Evolutionary conservation across 805 yeast species (phyloP).

Genomic region (Starmerella bacillaris): DNA sequence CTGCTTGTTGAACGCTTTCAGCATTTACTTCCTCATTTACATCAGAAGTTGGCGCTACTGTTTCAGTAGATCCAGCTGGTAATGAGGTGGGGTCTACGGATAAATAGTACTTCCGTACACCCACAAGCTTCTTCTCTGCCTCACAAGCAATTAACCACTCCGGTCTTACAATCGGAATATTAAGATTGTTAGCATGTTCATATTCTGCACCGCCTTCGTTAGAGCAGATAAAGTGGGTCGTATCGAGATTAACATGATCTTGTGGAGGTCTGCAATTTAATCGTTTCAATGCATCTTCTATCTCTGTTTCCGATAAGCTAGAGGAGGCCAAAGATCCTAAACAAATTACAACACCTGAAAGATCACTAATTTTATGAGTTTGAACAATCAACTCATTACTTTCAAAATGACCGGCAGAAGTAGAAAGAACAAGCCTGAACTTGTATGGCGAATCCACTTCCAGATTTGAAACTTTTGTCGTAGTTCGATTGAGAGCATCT

Average conservation of each 20-base stretch:
- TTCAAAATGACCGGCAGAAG: conserved; percentile 72
- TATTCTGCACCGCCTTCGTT: conserved; percentile 54
- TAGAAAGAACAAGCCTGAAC: conserved; percentile 63
- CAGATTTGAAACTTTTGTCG: conserved; percentile 78
- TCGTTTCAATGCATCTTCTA: conserved; percentile 40
- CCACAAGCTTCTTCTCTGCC: conserved; percentile 70
- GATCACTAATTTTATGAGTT: conserved; percentile 92
- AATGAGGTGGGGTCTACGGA: conserved; percentile 21
- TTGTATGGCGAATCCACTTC: conserved; percentile 68
- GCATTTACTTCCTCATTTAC: conserved; percentile 1
- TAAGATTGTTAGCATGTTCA: conserved; percentile 62
- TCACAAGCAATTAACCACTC: conserved; percentile 96
- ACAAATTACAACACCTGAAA: conserved; percentile 82
- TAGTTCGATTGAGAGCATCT: conserved; percentile 55
- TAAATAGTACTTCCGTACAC: conserved; percentile 58
- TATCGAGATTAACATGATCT: conserved; percentile 58
- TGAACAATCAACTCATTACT: conserved; percentile 52
- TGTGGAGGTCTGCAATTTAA: conserved; percentile 77
- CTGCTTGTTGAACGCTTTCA: conserved; percentile 1
- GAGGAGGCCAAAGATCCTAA: conserved; percentile 57
- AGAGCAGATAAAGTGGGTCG: conserved; percentile 83
- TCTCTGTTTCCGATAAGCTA: conserved; percentile 34
- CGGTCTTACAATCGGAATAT: conserved; percentile 86
- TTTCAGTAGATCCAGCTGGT: background rate
- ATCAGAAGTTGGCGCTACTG: background rate